phyloP scores from a whole-genome alignment of 306 rosid genomes.

The Vigna trinervia region DNA sequence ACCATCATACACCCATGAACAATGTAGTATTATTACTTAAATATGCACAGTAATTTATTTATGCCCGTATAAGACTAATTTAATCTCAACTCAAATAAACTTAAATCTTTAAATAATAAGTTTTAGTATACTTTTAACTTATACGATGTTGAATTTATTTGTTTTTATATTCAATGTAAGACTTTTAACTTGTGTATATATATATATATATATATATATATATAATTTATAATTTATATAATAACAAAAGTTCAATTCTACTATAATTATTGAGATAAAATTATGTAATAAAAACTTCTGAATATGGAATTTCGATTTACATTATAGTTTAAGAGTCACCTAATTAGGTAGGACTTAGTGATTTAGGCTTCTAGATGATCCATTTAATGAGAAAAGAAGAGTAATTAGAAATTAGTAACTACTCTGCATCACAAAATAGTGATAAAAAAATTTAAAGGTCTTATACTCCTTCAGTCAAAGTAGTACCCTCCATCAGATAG shows the following conservation, averaged over 20 bases:
- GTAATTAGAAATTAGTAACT: not conserved
- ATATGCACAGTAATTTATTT: not conserved
- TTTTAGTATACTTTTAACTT: too few species aligned
- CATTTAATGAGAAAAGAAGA: constrained; percentile 1
- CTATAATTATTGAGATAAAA: not conserved
- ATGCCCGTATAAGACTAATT: not conserved
- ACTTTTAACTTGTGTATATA: too few species aligned
- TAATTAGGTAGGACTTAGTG: not conserved
- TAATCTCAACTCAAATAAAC: too few species aligned
- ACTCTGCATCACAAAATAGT: not conserved
- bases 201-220: too few species aligned
- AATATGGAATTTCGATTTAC: not conserved
- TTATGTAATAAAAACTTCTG: not conserved
- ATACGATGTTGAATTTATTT: too few species aligned
- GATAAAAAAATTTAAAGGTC: not conserved
- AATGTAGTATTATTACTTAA: not conserved
- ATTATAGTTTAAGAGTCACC: not conserved
- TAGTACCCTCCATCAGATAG: not conserved
- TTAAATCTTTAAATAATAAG: too few species aligned
- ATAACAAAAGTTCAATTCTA: not conserved
- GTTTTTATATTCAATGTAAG: not conserved
- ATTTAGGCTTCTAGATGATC: constrained; percentile 22
- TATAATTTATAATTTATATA: not conserved
- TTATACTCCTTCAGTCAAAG: not conserved
- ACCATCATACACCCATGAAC: not conserved